Conservation (phyloP, 805 yeast genomes). For the Saturnispora ahearnii region DNA sequence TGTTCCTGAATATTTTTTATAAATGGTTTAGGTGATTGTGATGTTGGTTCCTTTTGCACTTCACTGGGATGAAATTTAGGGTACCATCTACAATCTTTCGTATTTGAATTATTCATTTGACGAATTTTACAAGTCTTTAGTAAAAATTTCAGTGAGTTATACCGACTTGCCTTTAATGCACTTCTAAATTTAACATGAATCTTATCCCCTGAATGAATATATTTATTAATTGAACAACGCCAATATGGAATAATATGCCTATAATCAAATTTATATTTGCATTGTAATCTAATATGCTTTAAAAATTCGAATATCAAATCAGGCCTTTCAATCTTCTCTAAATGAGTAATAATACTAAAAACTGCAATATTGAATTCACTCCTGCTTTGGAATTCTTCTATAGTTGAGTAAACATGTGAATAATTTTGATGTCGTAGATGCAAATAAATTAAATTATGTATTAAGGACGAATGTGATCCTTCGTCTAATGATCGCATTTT, state of each 20-base stretch:
- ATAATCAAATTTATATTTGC: constrained; percentile 13
- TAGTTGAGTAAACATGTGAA: constrained; percentile 7
- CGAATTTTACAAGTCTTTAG: constrained; percentile 6
- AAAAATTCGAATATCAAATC: constrained; percentile 17
- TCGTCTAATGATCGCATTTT: constrained; percentile 9
- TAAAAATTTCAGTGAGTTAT: constrained; percentile 9
- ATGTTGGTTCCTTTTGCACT: constrained; percentile 6
- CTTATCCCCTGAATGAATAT: constrained; percentile 16
- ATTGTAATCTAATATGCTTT: constrained; percentile 23
- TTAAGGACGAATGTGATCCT: constrained; percentile 7
- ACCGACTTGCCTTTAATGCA: constrained; percentile 4
- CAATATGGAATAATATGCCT: constrained; percentile 17
- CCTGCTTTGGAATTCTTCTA: constrained; percentile 2
- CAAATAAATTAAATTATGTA: constrained; percentile 14
- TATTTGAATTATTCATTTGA: constrained; percentile 1
- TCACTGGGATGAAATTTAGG: constrained; percentile 9
- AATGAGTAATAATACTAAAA: constrained; percentile 14
- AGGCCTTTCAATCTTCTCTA: constrained; percentile 15
- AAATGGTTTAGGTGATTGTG: constrained; percentile 12
- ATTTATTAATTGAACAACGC: constrained; percentile 15
- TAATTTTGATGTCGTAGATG: constrained; percentile 16
- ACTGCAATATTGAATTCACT: constrained; percentile 8
- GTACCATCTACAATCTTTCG: constrained; percentile 3
- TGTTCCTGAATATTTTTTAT: constrained; percentile 18
- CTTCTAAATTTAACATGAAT: constrained; percentile 15